Conservation (phyloP, 1,139 yeast genomes). For the Hanseniaspora sp. region DNA sequence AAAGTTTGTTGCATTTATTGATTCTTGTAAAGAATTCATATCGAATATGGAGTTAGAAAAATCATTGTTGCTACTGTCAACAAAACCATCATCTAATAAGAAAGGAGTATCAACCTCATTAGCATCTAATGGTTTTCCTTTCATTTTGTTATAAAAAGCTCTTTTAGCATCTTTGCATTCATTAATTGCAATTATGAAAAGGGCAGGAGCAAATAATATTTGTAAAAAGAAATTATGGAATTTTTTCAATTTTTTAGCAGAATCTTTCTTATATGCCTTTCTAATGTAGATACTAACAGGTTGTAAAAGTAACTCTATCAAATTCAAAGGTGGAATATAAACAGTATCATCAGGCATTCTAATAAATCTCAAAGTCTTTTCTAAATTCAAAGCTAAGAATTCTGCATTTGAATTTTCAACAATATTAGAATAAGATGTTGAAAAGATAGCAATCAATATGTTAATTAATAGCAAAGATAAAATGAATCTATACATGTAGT, state of each 20-base stretch:
- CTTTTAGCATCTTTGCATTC: slow-evolving; percentile 60
- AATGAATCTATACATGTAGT: slow-evolving; percentile 65
- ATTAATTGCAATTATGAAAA: slow-evolving; percentile 47
- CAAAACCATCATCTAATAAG: slow-evolving; percentile 71
- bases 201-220: slow-evolving; percentile 55
- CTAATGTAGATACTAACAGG: slow-evolving; percentile 29
- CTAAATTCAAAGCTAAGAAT: slow-evolving; percentile 73
- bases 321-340: slow-evolving; percentile 74
- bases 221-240: slow-evolving; percentile 49
- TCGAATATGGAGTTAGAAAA: slow-evolving; percentile 21
- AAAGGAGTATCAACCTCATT: slow-evolving; percentile 70
- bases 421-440: slow-evolving; percentile 72
- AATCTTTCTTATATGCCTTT: not conserved
- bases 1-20: slow-evolving; percentile 34
- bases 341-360: slow-evolving; percentile 84
- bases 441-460: slow-evolving; percentile 71
- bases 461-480: slow-evolving; percentile 65
- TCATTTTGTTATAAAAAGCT: slow-evolving; percentile 58
- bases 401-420: slow-evolving; percentile 76
- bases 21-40: slow-evolving; percentile 19
- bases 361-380: slow-evolving; percentile 69
- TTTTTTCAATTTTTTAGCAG: slow-evolving; percentile 25
- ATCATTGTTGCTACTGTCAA: slow-evolving; percentile 33
- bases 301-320: slow-evolving; percentile 48
- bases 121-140: slow-evolving; percentile 64